Percentiles rank a stretch among this genome's conserved stretches.
These are phyloP conservation scores for Lentinus tigrinus DNA, from an alignment of 768 basidiomycete genomes.

Conservation along the genomic window DNA sequence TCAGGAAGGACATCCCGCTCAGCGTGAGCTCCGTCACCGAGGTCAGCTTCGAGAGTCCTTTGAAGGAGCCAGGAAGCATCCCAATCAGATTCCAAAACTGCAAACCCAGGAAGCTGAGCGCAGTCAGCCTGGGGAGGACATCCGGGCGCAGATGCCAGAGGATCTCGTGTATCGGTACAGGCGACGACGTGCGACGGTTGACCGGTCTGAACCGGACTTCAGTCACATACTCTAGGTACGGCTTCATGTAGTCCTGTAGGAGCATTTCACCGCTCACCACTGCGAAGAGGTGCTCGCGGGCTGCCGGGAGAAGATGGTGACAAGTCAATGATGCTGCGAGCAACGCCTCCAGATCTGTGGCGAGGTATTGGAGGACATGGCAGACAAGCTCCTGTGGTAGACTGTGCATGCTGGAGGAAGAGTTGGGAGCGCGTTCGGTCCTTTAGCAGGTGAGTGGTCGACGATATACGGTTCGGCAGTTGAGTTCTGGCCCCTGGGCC, in stretches of 20 bases:
- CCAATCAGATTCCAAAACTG: background rate
- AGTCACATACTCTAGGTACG: background rate
- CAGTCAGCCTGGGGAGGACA: background rate
- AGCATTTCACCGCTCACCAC: background rate
- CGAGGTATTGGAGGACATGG: background rate
- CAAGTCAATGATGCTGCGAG: background rate
- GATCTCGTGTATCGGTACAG: background rate
- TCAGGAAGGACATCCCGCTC: background rate
- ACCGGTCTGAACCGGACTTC: background rate
- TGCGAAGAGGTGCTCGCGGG: background rate
- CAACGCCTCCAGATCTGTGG: background rate
- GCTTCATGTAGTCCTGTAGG: background rate
- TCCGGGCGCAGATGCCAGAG: background rate
- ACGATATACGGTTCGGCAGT: too few species aligned
- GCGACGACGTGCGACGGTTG: background rate
- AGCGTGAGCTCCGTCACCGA: conserved; percentile 1
- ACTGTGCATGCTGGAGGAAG: background rate
- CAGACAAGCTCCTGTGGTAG: background rate
- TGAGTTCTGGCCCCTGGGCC: too few species aligned
- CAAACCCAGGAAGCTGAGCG: background rate
- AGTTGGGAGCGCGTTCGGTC: background rate
- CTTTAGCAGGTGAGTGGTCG: background rate
- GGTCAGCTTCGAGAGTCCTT: background rate
- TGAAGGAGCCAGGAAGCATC: background rate
- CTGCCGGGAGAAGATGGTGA: background rate